Evolutionary conservation across 768 basidiomycete species (phyloP).

Genomic region (Paxillus ammoniavirescens): DNA sequence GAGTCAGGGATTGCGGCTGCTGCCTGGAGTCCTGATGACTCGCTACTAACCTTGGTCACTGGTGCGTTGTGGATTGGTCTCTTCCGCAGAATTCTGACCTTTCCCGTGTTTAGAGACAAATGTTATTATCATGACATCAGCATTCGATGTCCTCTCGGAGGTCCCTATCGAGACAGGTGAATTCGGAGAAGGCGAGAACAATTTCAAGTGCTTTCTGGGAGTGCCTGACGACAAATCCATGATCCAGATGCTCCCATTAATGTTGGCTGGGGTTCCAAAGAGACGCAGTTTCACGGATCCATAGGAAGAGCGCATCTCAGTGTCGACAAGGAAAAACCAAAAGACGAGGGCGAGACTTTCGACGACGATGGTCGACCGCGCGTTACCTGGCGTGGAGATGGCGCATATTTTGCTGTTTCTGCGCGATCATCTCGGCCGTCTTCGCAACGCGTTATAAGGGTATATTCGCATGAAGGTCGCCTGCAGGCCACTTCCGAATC

Average conservation of each 20-base stretch:
- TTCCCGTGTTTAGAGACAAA: conserved; percentile 60
- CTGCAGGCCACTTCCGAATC: conserved; percentile 85
- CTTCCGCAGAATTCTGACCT: background rate
- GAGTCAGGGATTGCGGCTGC: conserved; percentile 83
- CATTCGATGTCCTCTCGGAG: conserved; percentile 88
- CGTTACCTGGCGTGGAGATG: conserved; percentile 94
- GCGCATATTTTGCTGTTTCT: conserved; percentile 83
- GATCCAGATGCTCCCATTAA: conserved; percentile 81
- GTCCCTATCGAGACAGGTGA: conserved; percentile 64
- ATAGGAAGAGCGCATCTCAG: conserved; percentile 66
- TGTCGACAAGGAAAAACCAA: conserved; percentile 52
- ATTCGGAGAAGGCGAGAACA: conserved; percentile 76
- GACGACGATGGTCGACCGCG: conserved; percentile 71
- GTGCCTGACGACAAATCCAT: conserved; percentile 8
- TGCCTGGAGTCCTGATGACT: conserved; percentile 90
- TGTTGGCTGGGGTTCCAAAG: conserved; percentile 96
- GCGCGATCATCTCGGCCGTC: conserved; percentile 48
- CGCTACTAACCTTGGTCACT: conserved; percentile 78
- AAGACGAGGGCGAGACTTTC: conserved; percentile 51
- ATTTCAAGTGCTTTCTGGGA: background rate
- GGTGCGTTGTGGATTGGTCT: conserved; percentile 40
- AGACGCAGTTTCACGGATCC: conserved; percentile 97
- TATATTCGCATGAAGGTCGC: conserved; percentile 45
- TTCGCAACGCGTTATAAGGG: conserved; percentile 25
- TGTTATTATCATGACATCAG: conserved; percentile 83